Conservation (phyloP, 176 grass and related monocot genomes). For the Avena atlantica region DNA sequence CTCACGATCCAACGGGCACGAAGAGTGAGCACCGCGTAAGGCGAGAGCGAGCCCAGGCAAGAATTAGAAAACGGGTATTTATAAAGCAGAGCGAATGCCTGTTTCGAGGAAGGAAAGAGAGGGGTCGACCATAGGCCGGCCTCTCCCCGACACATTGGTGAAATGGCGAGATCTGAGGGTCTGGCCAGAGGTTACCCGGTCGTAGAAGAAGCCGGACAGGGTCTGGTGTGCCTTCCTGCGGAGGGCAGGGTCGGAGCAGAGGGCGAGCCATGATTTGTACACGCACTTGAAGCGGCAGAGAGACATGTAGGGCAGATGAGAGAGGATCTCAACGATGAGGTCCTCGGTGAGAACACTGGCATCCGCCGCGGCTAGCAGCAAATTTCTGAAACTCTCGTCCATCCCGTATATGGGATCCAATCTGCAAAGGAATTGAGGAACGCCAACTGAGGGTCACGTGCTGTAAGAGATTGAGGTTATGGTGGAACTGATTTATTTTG, state of each 20-base stretch:
- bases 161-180: background rate
- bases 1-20: too few species aligned
- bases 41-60: too few species aligned
- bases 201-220: constrained; percentile 1
- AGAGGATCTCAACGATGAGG: constrained; percentile 8
- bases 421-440: background rate
- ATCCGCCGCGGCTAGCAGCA: background rate
- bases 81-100: too few species aligned
- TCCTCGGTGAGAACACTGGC: background rate
- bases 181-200: background rate
- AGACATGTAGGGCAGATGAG: background rate
- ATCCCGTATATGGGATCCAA: background rate
- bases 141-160: background rate
- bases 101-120: background rate
- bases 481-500: too few species aligned
- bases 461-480: background rate
- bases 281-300: constrained; percentile 17
- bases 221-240: background rate
- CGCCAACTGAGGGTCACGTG: background rate
- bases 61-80: too few species aligned
- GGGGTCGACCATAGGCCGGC: background rate
- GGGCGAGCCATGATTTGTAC: background rate
- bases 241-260: constrained; percentile 6
- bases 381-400: background rate
- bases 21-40: too few species aligned